A percentile compares a stretch with the other conserved stretches of the same genome.
Conservation (phyloP, 331 rosid genomes). For the Spiraea crenata region DNA sequence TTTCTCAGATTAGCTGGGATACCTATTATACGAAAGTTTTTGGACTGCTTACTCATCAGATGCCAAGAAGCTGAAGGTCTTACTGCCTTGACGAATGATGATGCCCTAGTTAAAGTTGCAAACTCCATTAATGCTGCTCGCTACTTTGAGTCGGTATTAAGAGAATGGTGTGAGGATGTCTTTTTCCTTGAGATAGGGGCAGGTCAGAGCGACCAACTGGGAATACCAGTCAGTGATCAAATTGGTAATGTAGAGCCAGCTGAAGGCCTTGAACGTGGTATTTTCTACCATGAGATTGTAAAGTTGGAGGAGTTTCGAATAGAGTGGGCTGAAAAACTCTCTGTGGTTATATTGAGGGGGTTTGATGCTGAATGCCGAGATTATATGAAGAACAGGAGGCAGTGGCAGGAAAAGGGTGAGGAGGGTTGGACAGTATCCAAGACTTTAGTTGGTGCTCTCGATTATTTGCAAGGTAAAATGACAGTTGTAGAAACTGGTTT, state of each 20-base stretch:
- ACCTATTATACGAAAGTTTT: conserved; percentile 55
- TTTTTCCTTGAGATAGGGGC: conserved; percentile 79
- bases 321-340: conserved; percentile 79
- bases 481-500: conserved; percentile 54
- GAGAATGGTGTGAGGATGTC: conserved; percentile 83
- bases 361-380: conserved; percentile 73
- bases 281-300: conserved; percentile 57
- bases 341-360: conserved; percentile 76
- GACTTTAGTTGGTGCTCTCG: conserved; percentile 63
- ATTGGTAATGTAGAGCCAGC: conserved; percentile 19
- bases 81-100: conserved; percentile 82
- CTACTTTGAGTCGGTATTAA: conserved; percentile 65
- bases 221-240: conserved; percentile 25
- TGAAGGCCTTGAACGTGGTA: conserved; percentile 43
- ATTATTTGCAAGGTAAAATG: conserved; percentile 67
- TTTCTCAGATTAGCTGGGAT: conserved; percentile 70
- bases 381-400: conserved; percentile 75
- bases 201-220: conserved; percentile 31
- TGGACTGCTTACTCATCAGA: conserved; percentile 57
- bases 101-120: conserved; percentile 76
- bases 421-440: conserved; percentile 80
- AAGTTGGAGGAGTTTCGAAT: conserved; percentile 63
- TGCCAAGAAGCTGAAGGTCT: conserved; percentile 99
- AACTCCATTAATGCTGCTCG: conserved; percentile 77
- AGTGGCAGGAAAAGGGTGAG: conserved; percentile 80